A percentile compares a stretch with the other conserved stretches of the same genome.
phyloP scores from a whole-genome alignment of 2,329 filamentous ascomycete genomes.

The Pseudonectria buxi region DNA sequence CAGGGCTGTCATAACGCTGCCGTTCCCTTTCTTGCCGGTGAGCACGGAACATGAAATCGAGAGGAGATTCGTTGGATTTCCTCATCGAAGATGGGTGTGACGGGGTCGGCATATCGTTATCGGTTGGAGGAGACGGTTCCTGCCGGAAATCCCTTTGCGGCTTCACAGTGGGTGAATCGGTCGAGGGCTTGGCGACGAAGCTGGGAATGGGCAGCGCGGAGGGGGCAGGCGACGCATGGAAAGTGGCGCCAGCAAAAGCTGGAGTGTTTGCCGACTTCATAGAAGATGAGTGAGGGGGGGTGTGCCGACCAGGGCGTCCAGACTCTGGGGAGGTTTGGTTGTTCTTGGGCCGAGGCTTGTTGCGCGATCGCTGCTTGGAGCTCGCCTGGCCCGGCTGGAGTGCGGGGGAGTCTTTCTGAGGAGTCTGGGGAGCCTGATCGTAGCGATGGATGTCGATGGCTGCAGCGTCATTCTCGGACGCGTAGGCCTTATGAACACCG shows the following conservation, averaged over 20 bases:
- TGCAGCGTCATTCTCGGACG: conserved; percentile 48
- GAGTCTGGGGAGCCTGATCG: conserved; percentile 37
- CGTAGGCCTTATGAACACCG: conserved; percentile 47
- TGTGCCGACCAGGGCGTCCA: conserved; percentile 34
- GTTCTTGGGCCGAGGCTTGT: conserved; percentile 27
- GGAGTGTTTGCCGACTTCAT: conserved; percentile 42
- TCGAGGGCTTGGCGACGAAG: conserved; percentile 70
- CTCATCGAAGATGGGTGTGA: conserved; percentile 30
- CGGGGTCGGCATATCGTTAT: conserved; percentile 43
- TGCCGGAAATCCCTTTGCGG: conserved; percentile 31
- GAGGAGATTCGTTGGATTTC: conserved; percentile 57
- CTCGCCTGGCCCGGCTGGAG: conserved; percentile 20
- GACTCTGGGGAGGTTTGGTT: conserved; percentile 35
- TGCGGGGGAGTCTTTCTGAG: conserved; percentile 38
- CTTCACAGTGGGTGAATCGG: conserved; percentile 47
- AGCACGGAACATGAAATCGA: conserved; percentile 86
- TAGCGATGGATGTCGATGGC: conserved; percentile 27
- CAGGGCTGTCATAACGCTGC: conserved; percentile 46
- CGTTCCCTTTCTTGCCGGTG: conserved; percentile 71
- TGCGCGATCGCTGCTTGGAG: conserved; percentile 25
- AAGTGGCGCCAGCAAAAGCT: conserved; percentile 87
- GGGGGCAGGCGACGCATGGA: conserved; percentile 88
- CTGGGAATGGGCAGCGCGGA: conserved; percentile 86
- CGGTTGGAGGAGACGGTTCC: conserved; percentile 46
- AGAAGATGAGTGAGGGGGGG: conserved; percentile 34